Conservation (phyloP, 371 early-diverging fungal species). For the Mortierella sp. region DNA sequence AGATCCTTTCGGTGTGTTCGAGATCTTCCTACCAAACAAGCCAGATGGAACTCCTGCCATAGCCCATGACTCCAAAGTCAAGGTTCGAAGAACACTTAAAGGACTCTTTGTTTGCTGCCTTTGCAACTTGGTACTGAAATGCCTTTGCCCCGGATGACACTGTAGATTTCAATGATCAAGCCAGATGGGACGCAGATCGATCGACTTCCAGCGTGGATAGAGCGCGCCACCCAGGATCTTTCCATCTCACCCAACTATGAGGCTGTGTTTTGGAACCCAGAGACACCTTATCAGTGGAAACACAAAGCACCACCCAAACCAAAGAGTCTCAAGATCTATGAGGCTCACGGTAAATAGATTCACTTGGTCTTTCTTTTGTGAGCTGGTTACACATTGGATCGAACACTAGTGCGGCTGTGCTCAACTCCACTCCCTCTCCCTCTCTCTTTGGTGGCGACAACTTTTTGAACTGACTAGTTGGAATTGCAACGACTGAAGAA, state of each 20-base stretch:
- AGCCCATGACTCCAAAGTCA: constrained; percentile 88
- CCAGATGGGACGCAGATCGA: constrained; percentile 85
- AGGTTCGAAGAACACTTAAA: constrained; percentile 58
- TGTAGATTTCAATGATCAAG: constrained; percentile 76
- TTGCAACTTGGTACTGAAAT: neutral
- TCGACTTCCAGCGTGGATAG: constrained; percentile 91
- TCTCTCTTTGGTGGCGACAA: neutral
- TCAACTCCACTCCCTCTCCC: neutral
- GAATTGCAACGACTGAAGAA: constrained; percentile 86
- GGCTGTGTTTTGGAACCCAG: constrained; percentile 94
- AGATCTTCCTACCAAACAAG: constrained; percentile 71
- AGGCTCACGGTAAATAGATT: constrained; percentile 76
- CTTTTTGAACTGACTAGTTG: constrained; percentile 67
- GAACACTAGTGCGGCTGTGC: no score
- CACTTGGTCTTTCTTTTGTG: neutral
- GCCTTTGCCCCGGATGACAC: neutral
- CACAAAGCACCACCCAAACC: constrained; percentile 77
- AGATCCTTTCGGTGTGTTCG: constrained; percentile 85
- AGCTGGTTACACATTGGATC: no score
- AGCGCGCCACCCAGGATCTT: constrained; percentile 88
- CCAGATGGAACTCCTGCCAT: constrained; percentile 76
- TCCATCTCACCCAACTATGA: constrained; percentile 85
- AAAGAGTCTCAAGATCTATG: constrained; percentile 79
- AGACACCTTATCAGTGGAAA: constrained; percentile 75
- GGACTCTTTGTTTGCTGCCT: neutral